These are phyloP conservation scores for Breynia disticha DNA, from an alignment of 441 rosid species.

Conservation along the genomic window DNA sequence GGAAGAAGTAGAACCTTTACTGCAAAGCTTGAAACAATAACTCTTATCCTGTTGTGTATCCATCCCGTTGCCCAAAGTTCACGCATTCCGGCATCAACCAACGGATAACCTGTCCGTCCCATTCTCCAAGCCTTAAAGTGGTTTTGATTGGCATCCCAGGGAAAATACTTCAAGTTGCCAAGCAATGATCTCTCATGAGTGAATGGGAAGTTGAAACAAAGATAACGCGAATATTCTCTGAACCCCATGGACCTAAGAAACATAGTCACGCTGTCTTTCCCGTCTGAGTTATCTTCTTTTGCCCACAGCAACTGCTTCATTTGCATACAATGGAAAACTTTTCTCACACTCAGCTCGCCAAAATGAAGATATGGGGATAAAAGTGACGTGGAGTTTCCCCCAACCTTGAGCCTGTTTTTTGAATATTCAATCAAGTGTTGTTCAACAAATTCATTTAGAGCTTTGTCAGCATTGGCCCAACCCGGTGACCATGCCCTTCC, in stretches of 20 bases:
- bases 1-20: constrained; percentile 83
- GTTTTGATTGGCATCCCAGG: constrained; percentile 56
- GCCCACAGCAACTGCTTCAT: constrained; percentile 68
- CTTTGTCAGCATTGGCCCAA: constrained; percentile 71
- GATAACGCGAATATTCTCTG: constrained; percentile 84
- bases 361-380: constrained; percentile 86
- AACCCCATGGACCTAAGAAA: constrained; percentile 72
- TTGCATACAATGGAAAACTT: constrained; percentile 46
- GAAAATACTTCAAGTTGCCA: constrained; percentile 59
- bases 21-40: constrained; percentile 80
- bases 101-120: constrained; percentile 84
- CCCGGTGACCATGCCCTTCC: constrained; percentile 91
- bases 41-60: constrained; percentile 82
- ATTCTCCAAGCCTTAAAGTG: constrained; percentile 86
- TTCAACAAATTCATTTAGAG: constrained; percentile 55
- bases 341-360: constrained; percentile 77
- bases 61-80: constrained; percentile 98
- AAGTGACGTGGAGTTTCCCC: constrained; percentile 53
- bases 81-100: constrained; percentile 98
- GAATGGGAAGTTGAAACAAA: constrained; percentile 84
- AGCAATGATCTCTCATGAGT: constrained; percentile 69
- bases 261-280: constrained; percentile 49
- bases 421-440: constrained; percentile 47
- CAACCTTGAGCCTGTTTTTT: constrained; percentile 46
- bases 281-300: constrained; percentile 45